phyloP scores from a whole-genome alignment of 169 alveolate genomes.

The Plasmodium cynomolgi region DNA sequence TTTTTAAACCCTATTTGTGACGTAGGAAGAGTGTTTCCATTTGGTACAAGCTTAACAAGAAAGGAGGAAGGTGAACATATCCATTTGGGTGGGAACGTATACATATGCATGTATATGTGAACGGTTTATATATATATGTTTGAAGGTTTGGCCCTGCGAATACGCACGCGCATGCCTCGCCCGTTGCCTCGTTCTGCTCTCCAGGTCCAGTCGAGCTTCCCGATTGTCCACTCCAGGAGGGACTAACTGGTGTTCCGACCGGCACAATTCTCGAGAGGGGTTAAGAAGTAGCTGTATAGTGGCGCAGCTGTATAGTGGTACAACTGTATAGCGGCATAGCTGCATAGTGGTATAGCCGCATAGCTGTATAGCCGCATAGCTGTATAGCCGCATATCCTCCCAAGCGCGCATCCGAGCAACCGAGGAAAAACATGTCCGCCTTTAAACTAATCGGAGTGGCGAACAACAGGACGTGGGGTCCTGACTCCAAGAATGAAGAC shows the following conservation, averaged over 20 bases:
- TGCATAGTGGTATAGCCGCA: not conserved
- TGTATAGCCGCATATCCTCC: not conserved
- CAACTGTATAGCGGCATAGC: too few species aligned
- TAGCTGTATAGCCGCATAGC: not conserved
- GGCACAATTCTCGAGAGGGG: not conserved
- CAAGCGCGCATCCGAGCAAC: too few species aligned
- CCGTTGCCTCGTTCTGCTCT: not conserved
- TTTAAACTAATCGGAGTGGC: constrained; percentile 22
- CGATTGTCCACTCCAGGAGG: not conserved
- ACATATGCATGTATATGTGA: not conserved
- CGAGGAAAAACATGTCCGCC: constrained; percentile 9
- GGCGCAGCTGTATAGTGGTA: not conserved
- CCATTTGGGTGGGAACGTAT: not conserved
- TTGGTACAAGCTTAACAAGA: not conserved
- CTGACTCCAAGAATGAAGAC: constrained; percentile 81
- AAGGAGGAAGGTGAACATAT: not conserved
- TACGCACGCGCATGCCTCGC: not conserved
- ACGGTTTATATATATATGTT: not conserved
- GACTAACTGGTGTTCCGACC: not conserved
- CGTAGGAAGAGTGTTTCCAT: not conserved
- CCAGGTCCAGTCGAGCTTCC: not conserved
- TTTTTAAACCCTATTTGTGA: not conserved
- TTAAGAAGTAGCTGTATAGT: not conserved
- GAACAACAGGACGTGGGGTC: constrained; percentile 82
- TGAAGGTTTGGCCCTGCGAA: not conserved